Base-by-base conservation (phyloP, 2,329 filamentous ascomycete genomes). In the Neonectria punicea region DNA sequence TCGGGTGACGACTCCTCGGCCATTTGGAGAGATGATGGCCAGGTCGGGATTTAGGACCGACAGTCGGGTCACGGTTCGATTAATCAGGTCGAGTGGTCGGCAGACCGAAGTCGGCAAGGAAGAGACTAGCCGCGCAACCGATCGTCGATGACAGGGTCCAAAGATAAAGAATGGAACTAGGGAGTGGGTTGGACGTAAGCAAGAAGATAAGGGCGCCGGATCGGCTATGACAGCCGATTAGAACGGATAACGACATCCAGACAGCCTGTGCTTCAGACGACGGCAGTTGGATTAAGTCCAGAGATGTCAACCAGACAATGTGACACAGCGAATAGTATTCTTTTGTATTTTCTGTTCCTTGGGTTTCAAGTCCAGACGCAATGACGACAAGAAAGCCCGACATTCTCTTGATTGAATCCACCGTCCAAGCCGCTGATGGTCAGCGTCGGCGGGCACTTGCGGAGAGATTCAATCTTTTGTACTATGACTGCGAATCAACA, bases 401-500 rank as follows among this genome's bases (percentile, higher is more conserved):
- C 16, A 43, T 67, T 25, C 59, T 67, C 10, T 51, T 67, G 34
- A 67, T 67, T 25, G 54, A 67, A 11, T 67, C 63, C 32, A 67
- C 55, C 5, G 55, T 67, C 36, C 66, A 68, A 18, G 58, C 30
- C 13, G 36, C 39, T 9, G 66, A 68, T 56, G 13, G 36, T 22
- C 25, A 25, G 30, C 63, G 66, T 49, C 60, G 66, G 34, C 14
- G 36, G 9, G 49, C 41, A 10, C 56, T 68, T 1, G 32, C 66
- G 7, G 63, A 61, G 18, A 58, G 22, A 28, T 66, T 67, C 57
- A 68, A 68, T 20, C 22, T 68, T 13, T 44, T 68, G 4, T 39
- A 67, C 9, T 68, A 68, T 18, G 66, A 68, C 53, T 68, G 66
- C 43, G 43, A 64, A 30, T 68, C 66, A 18, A 62, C 43, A 11